Base-by-base conservation (phyloP, 2,329 filamentous ascomycete species). In the Penicillium sp. region DNA sequence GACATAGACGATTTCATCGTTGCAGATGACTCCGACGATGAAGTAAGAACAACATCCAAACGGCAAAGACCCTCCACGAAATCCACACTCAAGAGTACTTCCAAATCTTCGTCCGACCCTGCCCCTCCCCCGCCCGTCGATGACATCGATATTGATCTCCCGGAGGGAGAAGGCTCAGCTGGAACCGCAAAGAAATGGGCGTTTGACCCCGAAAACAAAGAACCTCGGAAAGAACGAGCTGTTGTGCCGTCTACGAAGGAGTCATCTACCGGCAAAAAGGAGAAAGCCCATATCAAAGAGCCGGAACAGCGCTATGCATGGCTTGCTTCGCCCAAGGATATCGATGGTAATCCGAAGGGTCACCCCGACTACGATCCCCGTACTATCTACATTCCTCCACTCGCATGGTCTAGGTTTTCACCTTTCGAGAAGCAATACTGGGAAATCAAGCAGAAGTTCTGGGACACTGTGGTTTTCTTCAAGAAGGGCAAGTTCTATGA, bases 401-500 rank as follows among this genome's bases (percentile, higher is more conserved):
- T 79, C 32, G 90, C 91, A 0, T 96, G 87, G 86, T 76, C 77
- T 29, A 87, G 89, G 26, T 97, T 99, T 70, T 95, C 92, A 0
- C 84, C 93, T 0, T 99, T 99, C 61, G 94, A 99, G 74, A 95
- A 91, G 72, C 94, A 99, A 70, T 99, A 99, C 72, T 99, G 94
- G 94, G 91, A 96, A 67, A 97, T 99, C 73, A 99, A 99, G 77
- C 89, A 92, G 72, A 97, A 97, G 65, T 90, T 95, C 61, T 97
- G 90, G 89, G 91, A 97, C 62, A 97, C 92, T 0, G 88, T 99
- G 42, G 93, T 99, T 14, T 99, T 99, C 76, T 99, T 99, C 85
- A 99, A 97, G 75, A 99, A 99, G 79, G 94, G 94, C 67, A 99
- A 99, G 67, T 99, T 99, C 74, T 99, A 97, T 69, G 94, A 99